Evolutionary conservation across 352 stramenopile species (phyloP).

Genomic region (Peronosclerospora sorghi): DNA sequence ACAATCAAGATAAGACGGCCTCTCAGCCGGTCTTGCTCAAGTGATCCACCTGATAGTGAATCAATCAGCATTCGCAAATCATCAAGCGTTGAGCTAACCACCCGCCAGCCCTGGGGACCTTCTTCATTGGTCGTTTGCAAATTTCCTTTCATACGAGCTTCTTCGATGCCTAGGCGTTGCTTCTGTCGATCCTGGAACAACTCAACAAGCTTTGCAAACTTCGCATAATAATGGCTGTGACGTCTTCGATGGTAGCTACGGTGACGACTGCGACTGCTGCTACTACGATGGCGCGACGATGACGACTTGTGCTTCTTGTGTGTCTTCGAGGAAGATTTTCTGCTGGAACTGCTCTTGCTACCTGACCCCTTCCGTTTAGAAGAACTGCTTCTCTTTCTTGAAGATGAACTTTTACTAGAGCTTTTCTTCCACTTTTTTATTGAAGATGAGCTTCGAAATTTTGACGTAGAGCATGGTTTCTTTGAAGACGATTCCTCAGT

Average conservation of each 20-base stretch:
- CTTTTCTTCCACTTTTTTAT: slow-evolving; percentile 33
- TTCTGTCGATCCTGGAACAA: slow-evolving; percentile 45
- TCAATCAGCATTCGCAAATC: slow-evolving; percentile 43
- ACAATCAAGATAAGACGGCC: slow-evolving; percentile 67
- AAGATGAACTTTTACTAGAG: slow-evolving; percentile 30
- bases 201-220: slow-evolving; percentile 57
- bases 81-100: slow-evolving; percentile 62
- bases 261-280: slow-evolving; percentile 34
- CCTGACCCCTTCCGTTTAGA: slow-evolving; percentile 30
- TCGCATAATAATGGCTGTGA: slow-evolving; percentile 45
- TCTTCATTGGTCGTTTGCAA: slow-evolving; percentile 29
- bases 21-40: slow-evolving; percentile 67
- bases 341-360: slow-evolving; percentile 44
- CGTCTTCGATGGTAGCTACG: slow-evolving; percentile 44
- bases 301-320: slow-evolving; percentile 61
- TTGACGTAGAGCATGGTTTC: slow-evolving; percentile 33
- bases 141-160: slow-evolving; percentile 30
- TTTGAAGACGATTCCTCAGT: slow-evolving; percentile 15
- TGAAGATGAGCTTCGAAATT: slow-evolving; percentile 25
- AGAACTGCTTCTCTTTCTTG: slow-evolving; percentile 35
- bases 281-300: slow-evolving; percentile 47
- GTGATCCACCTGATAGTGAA: slow-evolving; percentile 41
- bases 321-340: slow-evolving; percentile 55
- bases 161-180: slow-evolving; percentile 48
- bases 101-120: slow-evolving; percentile 47